Evolutionary conservation across 2,329 filamentous ascomycete genomes (phyloP), one percentile per base, ranked within the genome.

Genomic region (Colletotrichum godetiae): DNA sequence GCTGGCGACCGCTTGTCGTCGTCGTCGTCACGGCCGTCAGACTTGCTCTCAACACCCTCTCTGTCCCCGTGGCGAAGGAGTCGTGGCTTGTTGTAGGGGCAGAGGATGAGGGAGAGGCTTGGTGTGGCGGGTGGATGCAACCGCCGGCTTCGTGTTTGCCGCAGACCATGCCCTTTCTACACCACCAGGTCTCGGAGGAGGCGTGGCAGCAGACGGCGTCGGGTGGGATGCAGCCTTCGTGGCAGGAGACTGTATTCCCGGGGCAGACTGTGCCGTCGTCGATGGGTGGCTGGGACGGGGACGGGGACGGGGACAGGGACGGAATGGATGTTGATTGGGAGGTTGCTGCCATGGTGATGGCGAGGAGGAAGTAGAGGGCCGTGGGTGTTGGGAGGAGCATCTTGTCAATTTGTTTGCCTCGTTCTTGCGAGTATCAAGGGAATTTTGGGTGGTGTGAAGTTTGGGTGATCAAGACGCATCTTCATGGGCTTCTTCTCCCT

Each of bases 141-240:
- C 49, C 62, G 1, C 15, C 35, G n/a, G 19, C 24, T 29, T 27
- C 27, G 19, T 13, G 7, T 7, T 33, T 13, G 22, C 62, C 62
- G 62, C 62, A 65, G 5, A 33, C 15, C 7, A n/a, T 11, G 24
- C 15, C n/a, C 27, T 31, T 27, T 19, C 22, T 22, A 35, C 62
- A 65, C 15, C 58, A 52, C 42, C 70, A 73, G 35, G 37, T 56
- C n/a, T 57, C 33, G 22, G 60, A 27, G 58, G 65, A 19, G 19
- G 15, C 60, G 12, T 27, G 52, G 59, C 67, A 68, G 60, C 70
- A 73, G 42, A 49, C 31, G 5, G 27, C 37, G 19, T 49, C 66
- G 22, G 49, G 15, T 5, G 67, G 27, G 22, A 62, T 35, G 52
- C 67, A 69, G 42, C 12, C 15, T 19, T 49, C 8, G 15, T n/a